phyloP scores from a whole-genome alignment of 2,329 filamentous ascomycete genomes.

The Epichloe scottii region DNA sequence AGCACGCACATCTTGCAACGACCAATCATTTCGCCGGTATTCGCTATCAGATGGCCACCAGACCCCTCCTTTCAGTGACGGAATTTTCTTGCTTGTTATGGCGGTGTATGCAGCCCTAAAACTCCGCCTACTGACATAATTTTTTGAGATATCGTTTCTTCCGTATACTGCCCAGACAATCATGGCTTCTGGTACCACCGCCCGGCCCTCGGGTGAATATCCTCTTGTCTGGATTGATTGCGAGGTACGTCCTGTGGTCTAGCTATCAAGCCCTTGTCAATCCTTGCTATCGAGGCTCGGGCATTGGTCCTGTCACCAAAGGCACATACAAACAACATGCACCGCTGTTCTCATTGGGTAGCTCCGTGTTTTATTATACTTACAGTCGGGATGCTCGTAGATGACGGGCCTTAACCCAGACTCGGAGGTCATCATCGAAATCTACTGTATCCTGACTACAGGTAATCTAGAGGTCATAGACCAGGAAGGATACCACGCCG shows the following conservation, averaged over 20 bases:
- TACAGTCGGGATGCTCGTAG: constrained; percentile 29
- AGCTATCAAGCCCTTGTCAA: neutral
- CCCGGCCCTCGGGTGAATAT: constrained; percentile 24
- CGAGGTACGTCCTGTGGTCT: constrained; percentile 25
- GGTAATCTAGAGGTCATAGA: constrained; percentile 66
- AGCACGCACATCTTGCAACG: neutral
- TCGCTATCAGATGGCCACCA: neutral
- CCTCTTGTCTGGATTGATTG: constrained; percentile 79
- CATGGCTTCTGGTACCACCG: neutral
- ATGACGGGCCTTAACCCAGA: constrained; percentile 71
- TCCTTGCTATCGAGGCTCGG: too few species aligned
- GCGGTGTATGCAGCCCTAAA: neutral
- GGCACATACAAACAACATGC: too few species aligned
- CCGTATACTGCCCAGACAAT: neutral
- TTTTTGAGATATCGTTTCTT: neutral
- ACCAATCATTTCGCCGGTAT: constrained; percentile 7
- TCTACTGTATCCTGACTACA: constrained; percentile 86
- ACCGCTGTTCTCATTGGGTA: too few species aligned
- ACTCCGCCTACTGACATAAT: too few species aligned
- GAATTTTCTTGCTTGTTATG: too few species aligned
- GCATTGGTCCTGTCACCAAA: neutral
- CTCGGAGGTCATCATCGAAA: constrained; percentile 75
- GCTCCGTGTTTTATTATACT: neutral
- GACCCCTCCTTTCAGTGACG: too few species aligned
- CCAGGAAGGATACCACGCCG: constrained; percentile 61